phyloP scores from a whole-genome alignment of 139 green algal genomes.

The Tetraselmis striata region DNA sequence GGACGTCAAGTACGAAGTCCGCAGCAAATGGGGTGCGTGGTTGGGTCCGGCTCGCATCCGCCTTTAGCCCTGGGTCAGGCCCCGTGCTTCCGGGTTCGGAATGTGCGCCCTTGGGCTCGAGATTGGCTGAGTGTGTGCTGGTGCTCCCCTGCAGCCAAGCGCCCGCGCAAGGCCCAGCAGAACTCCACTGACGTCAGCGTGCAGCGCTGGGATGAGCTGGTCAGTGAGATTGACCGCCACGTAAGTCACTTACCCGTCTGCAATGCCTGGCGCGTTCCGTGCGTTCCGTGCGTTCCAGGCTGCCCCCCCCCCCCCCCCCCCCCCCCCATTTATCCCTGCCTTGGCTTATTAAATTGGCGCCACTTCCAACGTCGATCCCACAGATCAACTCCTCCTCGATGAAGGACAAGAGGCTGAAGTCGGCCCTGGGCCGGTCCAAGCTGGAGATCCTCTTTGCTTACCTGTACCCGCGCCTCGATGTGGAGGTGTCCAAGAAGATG shows the following conservation, averaged over 20 bases:
- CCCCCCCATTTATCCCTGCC: too few species aligned
- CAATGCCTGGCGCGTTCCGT: too few species aligned
- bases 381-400: slow-evolving; percentile 26
- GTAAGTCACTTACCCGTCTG: slow-evolving; percentile 16
- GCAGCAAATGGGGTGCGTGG: not conserved
- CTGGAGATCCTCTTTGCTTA: slow-evolving; percentile 77
- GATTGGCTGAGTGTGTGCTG: too few species aligned
- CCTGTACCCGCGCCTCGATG: slow-evolving; percentile 90
- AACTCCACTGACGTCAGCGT: slow-evolving; percentile 20
- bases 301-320: too few species aligned
- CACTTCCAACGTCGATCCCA: too few species aligned
- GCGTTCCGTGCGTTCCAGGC: too few species aligned
- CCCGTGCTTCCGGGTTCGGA: too few species aligned
- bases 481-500: slow-evolving; percentile 99
- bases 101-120: too few species aligned
- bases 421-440: slow-evolving; percentile 2
- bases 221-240: slow-evolving; percentile 19
- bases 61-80: too few species aligned
- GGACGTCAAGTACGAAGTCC: slow-evolving; percentile 7
- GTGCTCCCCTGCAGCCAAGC: not conserved
- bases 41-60: too few species aligned
- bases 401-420: slow-evolving; percentile 6
- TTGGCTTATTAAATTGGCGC: too few species aligned
- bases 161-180: not conserved
- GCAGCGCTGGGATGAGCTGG: slow-evolving; percentile 43